These are phyloP conservation scores for Globisporangium mamillatum DNA, from an alignment of 352 stramenopile species.

Conservation along the genomic window DNA sequence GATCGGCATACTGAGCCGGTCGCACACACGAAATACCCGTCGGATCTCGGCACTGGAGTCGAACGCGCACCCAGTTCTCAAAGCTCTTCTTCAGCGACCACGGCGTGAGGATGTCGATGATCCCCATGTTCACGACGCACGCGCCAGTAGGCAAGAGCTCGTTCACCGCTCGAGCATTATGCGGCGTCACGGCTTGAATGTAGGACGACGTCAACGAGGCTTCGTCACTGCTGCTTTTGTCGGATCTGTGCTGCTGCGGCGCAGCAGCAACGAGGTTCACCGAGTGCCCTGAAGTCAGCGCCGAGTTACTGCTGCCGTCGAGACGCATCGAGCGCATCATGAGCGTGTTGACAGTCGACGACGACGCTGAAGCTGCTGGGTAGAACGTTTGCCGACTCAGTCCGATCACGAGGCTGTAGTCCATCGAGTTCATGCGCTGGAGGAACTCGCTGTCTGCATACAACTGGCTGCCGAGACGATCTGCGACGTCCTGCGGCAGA, in stretches of 20 bases:
- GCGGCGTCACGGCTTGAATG: conserved; percentile 53
- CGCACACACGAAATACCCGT: conserved; percentile 85
- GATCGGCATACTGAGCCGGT: conserved; percentile 74
- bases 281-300: not conserved
- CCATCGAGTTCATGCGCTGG: conserved; percentile 95
- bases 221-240: conserved; percentile 35
- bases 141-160: conserved; percentile 59
- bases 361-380: conserved; percentile 28
- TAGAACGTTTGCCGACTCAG: conserved; percentile 65
- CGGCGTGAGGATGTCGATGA: conserved; percentile 97
- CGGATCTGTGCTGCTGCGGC: not conserved
- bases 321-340: conserved; percentile 26
- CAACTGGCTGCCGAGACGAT: conserved; percentile 82
- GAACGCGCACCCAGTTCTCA: conserved; percentile 86
- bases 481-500: conserved; percentile 59
- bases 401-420: conserved; percentile 96
- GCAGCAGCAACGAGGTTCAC: not conserved
- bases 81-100: conserved; percentile 93
- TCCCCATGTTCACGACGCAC: conserved; percentile 93
- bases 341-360: conserved; percentile 25
- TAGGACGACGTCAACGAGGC: conserved; percentile 29
- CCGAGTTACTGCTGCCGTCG: conserved; percentile 11
- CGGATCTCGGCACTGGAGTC: conserved; percentile 71
- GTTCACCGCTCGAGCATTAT: conserved; percentile 25
- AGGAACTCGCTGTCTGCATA: conserved; percentile 92